A percentile compares a stretch with the other conserved stretches of the same genome.
Conservation (phyloP, 2,329 filamentous ascomycete genomes). For the Fusarium scirpi region DNA sequence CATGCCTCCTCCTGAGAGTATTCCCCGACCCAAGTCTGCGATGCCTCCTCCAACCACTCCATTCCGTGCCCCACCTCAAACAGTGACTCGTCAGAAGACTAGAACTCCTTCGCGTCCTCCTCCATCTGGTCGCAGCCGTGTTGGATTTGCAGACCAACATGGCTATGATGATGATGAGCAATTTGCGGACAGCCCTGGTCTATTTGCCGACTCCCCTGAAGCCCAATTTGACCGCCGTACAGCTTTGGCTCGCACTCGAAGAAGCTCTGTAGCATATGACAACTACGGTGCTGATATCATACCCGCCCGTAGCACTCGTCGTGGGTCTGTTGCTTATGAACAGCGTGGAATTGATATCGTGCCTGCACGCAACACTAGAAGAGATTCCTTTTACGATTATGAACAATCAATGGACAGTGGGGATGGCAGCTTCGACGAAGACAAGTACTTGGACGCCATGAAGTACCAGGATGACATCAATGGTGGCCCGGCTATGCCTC, state of each 20-base stretch:
- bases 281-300: conserved; percentile 55
- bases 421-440: conserved; percentile 52
- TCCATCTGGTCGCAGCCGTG: conserved; percentile 46
- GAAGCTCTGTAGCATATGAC: conserved; percentile 55
- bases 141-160: conserved; percentile 50
- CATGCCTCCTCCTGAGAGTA: conserved; percentile 62
- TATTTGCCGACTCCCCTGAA: conserved; percentile 57
- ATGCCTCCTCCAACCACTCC: conserved; percentile 46
- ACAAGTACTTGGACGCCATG: conserved; percentile 55
- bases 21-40: conserved; percentile 54
- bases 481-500: conserved; percentile 58
- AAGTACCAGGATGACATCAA: conserved; percentile 66
- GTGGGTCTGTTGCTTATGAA: conserved; percentile 54
- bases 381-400: conserved; percentile 58
- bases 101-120: conserved; percentile 52
- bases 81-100: conserved; percentile 45
- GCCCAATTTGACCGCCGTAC: conserved; percentile 51
- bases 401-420: conserved; percentile 50
- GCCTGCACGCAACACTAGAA: conserved; percentile 48
- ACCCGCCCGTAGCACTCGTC: conserved; percentile 47
- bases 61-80: conserved; percentile 48
- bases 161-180: conserved; percentile 55
- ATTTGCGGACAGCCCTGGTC: conserved; percentile 50
- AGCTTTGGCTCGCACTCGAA: conserved; percentile 51
- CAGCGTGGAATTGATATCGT: conserved; percentile 55